Evolutionary conservation across 306 rosid species (phyloP).

Genomic region (Trichosanthes truncata): DNA sequence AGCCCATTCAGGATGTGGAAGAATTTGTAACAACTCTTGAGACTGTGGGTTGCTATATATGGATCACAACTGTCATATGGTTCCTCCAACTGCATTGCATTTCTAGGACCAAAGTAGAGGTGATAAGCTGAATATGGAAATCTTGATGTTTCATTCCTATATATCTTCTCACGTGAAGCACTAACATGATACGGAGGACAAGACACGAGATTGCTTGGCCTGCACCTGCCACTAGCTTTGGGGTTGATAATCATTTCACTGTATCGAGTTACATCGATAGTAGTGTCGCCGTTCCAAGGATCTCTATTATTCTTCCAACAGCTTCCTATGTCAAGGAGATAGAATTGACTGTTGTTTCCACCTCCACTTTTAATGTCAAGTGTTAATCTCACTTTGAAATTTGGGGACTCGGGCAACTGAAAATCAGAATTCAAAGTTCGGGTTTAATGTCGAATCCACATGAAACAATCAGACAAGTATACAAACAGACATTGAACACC

Average conservation of each 20-base stretch:
- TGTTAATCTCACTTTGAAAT: conserved; percentile 36
- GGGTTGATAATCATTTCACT: conserved; percentile 49
- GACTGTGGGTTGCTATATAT: conserved; percentile 53
- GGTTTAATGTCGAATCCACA: too few relatives aligned
- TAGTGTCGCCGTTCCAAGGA: conserved; percentile 31
- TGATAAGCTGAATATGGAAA: conserved; percentile 55
- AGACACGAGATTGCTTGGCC: conserved; percentile 26
- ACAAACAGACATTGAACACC: too few relatives aligned
- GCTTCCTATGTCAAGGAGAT: conserved; percentile 41
- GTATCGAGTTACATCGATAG: conserved; percentile 42
- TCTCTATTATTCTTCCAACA: conserved; percentile 49
- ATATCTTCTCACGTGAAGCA: conserved; percentile 22
- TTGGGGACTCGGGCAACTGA: conserved; percentile 40
- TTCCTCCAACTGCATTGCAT: conserved; percentile 26
- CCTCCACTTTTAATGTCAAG: conserved; percentile 34
- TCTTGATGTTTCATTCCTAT: conserved; percentile 36
- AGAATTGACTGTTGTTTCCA: conserved; percentile 39
- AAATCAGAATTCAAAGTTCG: not conserved
- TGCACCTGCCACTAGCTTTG: conserved; percentile 26
- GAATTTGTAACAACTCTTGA: conserved; percentile 47
- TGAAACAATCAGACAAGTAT: too few relatives aligned
- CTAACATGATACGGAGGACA: conserved; percentile 44
- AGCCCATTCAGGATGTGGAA: conserved; percentile 54
- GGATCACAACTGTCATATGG: conserved; percentile 47
- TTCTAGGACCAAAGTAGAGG: conserved; percentile 42